Evolutionary conservation across 306 rosid genomes (phyloP).

Genomic region (Fragaria iinumae): DNA sequence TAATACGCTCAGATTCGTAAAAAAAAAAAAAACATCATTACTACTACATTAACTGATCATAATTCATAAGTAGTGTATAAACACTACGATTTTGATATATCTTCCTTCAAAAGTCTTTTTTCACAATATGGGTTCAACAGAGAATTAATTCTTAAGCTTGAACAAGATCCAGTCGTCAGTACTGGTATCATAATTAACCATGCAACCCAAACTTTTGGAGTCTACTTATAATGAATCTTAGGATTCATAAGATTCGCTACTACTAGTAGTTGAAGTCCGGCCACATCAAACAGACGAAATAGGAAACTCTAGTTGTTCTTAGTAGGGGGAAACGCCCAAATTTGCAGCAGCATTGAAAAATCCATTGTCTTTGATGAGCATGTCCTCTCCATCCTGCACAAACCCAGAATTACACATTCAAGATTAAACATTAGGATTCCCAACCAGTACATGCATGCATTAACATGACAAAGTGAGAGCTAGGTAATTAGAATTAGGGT

Average conservation of each 20-base stretch:
- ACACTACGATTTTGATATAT: background rate
- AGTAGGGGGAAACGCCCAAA: conserved; percentile 76
- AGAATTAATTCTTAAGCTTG: background rate
- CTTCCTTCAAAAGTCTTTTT: background rate
- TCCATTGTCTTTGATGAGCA: conserved; percentile 63
- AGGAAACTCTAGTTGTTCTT: conserved; percentile 14
- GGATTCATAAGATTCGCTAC: background rate
- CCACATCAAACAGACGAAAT: background rate
- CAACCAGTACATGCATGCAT: background rate
- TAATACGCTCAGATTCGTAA: no score
- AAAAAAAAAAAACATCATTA: no score
- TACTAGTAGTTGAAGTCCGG: conserved; percentile 3
- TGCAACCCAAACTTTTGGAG: conserved; percentile 6
- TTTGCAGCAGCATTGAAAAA: conserved; percentile 42
- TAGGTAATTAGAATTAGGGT: background rate
- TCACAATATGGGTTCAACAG: background rate
- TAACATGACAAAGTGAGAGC: background rate
- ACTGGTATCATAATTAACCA: background rate
- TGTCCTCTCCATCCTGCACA: conserved; percentile 75
- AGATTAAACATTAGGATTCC: background rate
- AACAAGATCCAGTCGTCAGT: background rate
- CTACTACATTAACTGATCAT: background rate
- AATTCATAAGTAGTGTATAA: background rate
- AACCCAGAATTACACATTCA: conserved; percentile 3
- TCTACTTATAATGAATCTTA: background rate